Conservation (phyloP, 371 early-diverging fungal species). For the Mycotypha africana region DNA sequence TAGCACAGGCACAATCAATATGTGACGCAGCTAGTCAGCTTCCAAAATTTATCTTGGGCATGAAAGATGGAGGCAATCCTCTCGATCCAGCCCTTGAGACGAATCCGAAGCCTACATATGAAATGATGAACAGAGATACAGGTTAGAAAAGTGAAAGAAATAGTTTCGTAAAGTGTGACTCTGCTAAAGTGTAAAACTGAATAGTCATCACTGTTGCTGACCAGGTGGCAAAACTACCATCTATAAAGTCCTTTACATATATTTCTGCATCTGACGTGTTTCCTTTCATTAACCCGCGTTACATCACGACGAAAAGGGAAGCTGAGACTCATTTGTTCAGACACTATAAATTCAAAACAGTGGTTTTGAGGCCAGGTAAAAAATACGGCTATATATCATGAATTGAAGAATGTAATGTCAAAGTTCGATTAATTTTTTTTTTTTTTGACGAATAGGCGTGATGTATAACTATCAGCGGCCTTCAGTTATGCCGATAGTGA, state of each 20-base stretch:
- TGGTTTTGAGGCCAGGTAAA: slow-evolving; percentile 65
- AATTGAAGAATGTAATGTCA: not conserved
- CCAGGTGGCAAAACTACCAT: slow-evolving; percentile 36
- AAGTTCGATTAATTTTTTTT: not conserved
- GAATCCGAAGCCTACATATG: slow-evolving; percentile 38
- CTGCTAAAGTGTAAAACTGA: not conserved
- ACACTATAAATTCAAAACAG: slow-evolving; percentile 46
- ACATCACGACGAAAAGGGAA: slow-evolving; percentile 73
- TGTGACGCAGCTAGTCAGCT: slow-evolving; percentile 30
- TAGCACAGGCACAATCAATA: slow-evolving; percentile 43
- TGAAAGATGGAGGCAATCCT: slow-evolving; percentile 42
- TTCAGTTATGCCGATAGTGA: slow-evolving; percentile 55
- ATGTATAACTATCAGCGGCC: slow-evolving; percentile 60
- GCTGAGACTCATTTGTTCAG: slow-evolving; percentile 57
- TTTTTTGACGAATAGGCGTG: slow-evolving; percentile 40
- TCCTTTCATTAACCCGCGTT: slow-evolving; percentile 67
- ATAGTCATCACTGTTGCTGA: slow-evolving; percentile 51
- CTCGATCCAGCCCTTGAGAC: slow-evolving; percentile 20
- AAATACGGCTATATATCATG: not conserved
- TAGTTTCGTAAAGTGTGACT: not conserved
- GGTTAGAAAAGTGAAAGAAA: slow-evolving; percentile 27
- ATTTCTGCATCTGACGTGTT: slow-evolving; percentile 65
- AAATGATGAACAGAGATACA: slow-evolving; percentile 69
- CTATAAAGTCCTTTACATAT: slow-evolving; percentile 59
- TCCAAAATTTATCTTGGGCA: slow-evolving; percentile 20